phyloP scores from a whole-genome alignment of 1,284 basidiomycete species.

The Leccinum proximum region DNA sequence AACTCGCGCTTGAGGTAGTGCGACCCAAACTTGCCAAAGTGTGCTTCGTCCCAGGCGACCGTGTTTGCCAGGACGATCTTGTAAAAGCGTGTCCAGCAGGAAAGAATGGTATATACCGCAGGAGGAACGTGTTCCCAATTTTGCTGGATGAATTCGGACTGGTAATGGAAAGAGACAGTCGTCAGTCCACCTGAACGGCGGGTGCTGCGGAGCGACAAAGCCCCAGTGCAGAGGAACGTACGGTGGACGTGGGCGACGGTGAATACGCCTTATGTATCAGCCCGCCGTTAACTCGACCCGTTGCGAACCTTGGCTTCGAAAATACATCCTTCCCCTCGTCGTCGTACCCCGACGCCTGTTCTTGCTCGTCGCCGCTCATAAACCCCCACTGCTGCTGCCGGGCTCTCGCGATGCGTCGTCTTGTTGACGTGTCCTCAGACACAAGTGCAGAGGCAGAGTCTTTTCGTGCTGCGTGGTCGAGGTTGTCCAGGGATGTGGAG shows the following conservation, averaged over 20 bases:
- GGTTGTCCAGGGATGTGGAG: conserved; percentile 30
- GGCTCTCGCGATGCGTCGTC: conserved; percentile 53
- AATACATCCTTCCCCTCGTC: conserved; percentile 77
- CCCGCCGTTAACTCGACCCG: conserved; percentile 52
- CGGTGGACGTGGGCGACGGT: conserved; percentile 70
- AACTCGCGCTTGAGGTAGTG: conserved; percentile 97
- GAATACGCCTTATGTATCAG: conserved; percentile 53
- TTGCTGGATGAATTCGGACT: conserved; percentile 81
- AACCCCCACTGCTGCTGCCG: conserved; percentile 33
- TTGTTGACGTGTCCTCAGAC: conserved; percentile 61
- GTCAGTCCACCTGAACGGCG: neutral
- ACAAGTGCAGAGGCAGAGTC: conserved; percentile 66
- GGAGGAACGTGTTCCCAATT: conserved; percentile 84
- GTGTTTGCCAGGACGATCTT: conserved; percentile 85
- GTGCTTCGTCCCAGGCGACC: conserved; percentile 99
- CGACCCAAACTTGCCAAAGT: conserved; percentile 96
- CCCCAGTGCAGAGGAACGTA: conserved; percentile 35
- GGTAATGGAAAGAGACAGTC: neutral
- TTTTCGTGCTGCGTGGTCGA: conserved; percentile 40
- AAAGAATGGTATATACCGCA: conserved; percentile 87
- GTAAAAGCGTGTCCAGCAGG: conserved; percentile 94
- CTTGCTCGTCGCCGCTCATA: conserved; percentile 35
- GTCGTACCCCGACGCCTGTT: conserved; percentile 42
- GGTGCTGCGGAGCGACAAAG: conserved; percentile 7
- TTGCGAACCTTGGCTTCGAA: conserved; percentile 52